These are phyloP conservation scores for Chernovozyma sophiae-reginae DNA, from an alignment of 1,139 yeast genomes.

Conservation along the genomic window DNA sequence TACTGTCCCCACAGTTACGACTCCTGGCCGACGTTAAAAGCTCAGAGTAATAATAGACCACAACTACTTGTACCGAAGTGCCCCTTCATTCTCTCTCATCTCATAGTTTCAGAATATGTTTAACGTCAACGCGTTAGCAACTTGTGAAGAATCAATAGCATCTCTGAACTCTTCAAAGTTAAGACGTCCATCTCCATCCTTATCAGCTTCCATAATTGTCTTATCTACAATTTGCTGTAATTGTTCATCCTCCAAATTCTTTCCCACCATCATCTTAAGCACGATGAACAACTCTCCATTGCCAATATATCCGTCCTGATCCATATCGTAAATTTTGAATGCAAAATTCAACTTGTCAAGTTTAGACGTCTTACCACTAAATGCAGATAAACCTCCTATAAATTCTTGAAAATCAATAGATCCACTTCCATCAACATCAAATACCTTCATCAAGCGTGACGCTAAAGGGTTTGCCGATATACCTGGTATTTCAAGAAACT, in stretches of 20 bases:
- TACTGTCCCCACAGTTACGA: too few relatives aligned
- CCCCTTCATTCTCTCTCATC: background rate
- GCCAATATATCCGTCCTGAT: slow-evolving; percentile 89
- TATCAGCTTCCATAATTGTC: slow-evolving; percentile 92
- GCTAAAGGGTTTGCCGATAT: slow-evolving; percentile 89
- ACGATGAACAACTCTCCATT: slow-evolving; percentile 93
- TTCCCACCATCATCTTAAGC: slow-evolving; percentile 96
- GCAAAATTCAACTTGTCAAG: slow-evolving; percentile 86
- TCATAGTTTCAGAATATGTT: slow-evolving; percentile 28
- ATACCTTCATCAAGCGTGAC: slow-evolving; percentile 83
- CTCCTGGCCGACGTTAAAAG: too few relatives aligned
- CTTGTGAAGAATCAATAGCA: slow-evolving; percentile 65
- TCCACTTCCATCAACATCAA: slow-evolving; percentile 91
- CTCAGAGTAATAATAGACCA: too few relatives aligned
- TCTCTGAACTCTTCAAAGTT: slow-evolving; percentile 82
- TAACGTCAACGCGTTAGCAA: slow-evolving; percentile 57
- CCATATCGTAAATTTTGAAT: slow-evolving; percentile 92
- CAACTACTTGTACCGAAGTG: too few relatives aligned
- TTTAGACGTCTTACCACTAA: slow-evolving; percentile 81
- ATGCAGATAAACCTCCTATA: slow-evolving; percentile 83
- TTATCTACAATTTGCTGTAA: slow-evolving; percentile 94
- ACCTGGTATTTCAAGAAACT: slow-evolving; percentile 90
- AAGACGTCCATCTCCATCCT: slow-evolving; percentile 84
- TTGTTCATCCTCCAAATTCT: slow-evolving; percentile 79
- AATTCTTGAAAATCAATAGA: slow-evolving; percentile 95